Percentiles rank a stretch among this genome's conserved stretches.
phyloP scores from a whole-genome alignment of 2,329 filamentous ascomycete genomes.

The Aspergillus carbonarius region DNA sequence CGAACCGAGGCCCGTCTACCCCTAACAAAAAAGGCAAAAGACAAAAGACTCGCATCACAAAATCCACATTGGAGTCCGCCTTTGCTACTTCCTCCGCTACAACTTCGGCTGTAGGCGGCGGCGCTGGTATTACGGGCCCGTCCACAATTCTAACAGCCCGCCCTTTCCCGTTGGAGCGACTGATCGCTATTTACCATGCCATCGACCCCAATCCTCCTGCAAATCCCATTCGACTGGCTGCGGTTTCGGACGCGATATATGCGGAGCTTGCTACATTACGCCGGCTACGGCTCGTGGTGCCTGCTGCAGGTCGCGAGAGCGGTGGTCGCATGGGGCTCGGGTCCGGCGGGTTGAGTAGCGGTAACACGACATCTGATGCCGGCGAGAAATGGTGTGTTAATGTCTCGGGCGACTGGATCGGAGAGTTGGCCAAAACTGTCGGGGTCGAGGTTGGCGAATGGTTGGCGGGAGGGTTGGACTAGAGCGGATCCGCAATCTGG shows the following conservation, averaged over 20 bases:
- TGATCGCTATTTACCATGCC: conserved; percentile 49
- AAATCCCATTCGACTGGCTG: conserved; percentile 36
- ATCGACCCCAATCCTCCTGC: conserved; percentile 47
- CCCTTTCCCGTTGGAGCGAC: conserved; percentile 47
- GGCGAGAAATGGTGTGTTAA: conserved; percentile 51
- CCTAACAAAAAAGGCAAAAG: conserved; percentile 37
- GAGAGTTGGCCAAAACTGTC: conserved; percentile 45
- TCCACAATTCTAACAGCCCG: conserved; percentile 43
- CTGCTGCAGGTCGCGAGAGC: conserved; percentile 36
- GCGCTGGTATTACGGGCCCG: conserved; percentile 35
- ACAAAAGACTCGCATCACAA: conserved; percentile 41
- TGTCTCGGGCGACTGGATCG: conserved; percentile 49
- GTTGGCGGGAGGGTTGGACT: conserved; percentile 42
- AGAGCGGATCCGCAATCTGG: conserved; percentile 1
- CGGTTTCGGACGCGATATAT: conserved; percentile 45
- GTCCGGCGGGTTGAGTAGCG: conserved; percentile 29
- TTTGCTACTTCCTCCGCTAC: conserved; percentile 41
- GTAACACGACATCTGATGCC: conserved; percentile 39
- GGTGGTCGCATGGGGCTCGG: conserved; percentile 27
- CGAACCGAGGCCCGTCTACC: conserved; percentile 28
- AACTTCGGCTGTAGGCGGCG: conserved; percentile 32
- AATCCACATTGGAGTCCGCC: conserved; percentile 40
- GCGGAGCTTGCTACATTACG: conserved; percentile 48
- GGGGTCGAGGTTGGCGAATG: conserved; percentile 49
- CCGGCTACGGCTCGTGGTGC: conserved; percentile 47